A percentile compares a stretch with the other conserved stretches of the same genome.
Conservation (phyloP, 78 protist genomes). For the Protostelium mycophagum region DNA sequence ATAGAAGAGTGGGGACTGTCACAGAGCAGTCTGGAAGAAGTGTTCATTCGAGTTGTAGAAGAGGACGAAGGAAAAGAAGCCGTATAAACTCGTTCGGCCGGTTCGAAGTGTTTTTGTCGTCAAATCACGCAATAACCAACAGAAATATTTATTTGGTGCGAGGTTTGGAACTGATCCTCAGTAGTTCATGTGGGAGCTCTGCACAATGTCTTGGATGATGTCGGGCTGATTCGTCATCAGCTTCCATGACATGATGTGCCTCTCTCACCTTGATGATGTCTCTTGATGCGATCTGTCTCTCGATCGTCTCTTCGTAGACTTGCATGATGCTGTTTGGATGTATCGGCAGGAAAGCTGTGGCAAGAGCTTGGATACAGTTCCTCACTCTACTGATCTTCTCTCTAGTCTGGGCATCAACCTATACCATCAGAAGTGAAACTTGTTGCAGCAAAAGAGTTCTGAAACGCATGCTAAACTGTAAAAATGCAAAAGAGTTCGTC, state of each 20-base stretch:
- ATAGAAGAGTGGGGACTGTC: constrained; percentile 16
- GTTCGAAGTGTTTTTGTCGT: too few relatives aligned
- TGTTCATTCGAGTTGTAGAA: constrained; percentile 6
- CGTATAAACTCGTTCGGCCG: too few relatives aligned
- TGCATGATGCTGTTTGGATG: constrained; percentile 26
- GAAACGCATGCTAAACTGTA: too few relatives aligned
- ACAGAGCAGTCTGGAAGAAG: constrained; percentile 35
- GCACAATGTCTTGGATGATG: not conserved
- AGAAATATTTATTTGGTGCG: too few relatives aligned
- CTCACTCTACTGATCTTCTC: constrained; percentile 39
- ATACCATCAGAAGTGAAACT: too few relatives aligned
- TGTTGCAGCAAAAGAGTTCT: too few relatives aligned
- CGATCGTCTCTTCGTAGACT: constrained; percentile 21
- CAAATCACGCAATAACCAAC: too few relatives aligned
- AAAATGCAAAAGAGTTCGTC: too few relatives aligned
- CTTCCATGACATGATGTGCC: not conserved
- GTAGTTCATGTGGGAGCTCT: too few relatives aligned
- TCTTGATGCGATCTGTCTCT: constrained; percentile 20
- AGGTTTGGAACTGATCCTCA: too few relatives aligned
- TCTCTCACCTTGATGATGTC: constrained; percentile 31
- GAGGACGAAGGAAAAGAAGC: not conserved
- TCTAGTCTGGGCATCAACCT: not conserved
- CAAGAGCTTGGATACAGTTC: constrained; percentile 21
- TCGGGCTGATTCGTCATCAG: not conserved
- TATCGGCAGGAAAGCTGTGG: constrained; percentile 22